Evolutionary conservation across 1,284 basidiomycete genomes (phyloP).

Genomic region (Leccinum brunneo-olivaceum): DNA sequence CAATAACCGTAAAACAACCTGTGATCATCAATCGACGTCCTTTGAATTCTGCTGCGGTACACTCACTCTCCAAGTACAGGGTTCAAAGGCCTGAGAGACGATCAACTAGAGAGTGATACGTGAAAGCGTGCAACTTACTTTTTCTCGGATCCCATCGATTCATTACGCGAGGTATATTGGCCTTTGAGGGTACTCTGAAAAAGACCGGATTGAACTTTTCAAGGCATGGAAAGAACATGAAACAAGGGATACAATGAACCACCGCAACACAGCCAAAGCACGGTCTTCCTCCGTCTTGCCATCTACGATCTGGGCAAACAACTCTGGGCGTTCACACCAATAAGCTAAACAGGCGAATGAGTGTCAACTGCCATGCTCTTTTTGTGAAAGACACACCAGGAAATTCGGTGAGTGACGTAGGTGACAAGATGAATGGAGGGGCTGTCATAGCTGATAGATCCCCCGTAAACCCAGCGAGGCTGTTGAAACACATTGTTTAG

Average conservation of each 20-base stretch:
- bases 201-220: conserved; percentile 3
- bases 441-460: conserved; percentile 93
- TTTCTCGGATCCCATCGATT: conserved; percentile 94
- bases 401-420: conserved; percentile 81
- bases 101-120: conserved; percentile 11
- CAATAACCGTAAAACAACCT: conserved; percentile 90
- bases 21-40: conserved; percentile 3
- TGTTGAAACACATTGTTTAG: conserved; percentile 27
- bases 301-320: conserved; percentile 79
- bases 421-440: conserved; percentile 89
- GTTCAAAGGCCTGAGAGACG: conserved; percentile 71
- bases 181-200: conserved; percentile 82
- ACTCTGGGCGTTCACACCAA: conserved; percentile 85
- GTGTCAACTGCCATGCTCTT: not conserved
- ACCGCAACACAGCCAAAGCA: conserved; percentile 71
- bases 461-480: conserved; percentile 80
- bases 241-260: conserved; percentile 71
- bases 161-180: conserved; percentile 90
- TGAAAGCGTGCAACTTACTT: conserved; percentile 49
- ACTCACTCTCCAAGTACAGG: conserved; percentile 90
- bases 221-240: not conserved
- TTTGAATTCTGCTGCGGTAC: not conserved
- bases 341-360: conserved; percentile 52
- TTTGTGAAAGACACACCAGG: conserved; percentile 49
- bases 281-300: conserved; percentile 68